phyloP scores from a whole-genome alignment of 495 filamentous ascomycete species.

The Penicillium bovifimosum region DNA sequence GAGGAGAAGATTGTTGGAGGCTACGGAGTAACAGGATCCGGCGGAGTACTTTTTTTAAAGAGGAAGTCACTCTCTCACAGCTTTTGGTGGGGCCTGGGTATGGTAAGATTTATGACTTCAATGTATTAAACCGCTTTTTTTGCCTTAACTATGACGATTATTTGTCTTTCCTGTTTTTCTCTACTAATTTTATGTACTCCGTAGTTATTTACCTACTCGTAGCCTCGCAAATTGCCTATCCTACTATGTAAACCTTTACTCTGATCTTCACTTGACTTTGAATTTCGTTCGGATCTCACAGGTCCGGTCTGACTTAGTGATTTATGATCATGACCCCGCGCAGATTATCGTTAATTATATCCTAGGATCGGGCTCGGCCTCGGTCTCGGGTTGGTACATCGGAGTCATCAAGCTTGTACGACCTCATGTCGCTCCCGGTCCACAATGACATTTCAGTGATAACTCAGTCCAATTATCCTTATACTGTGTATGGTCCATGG shows the following conservation, averaged over 20 bases:
- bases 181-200: neutral
- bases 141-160: neutral
- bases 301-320: neutral
- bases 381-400: neutral
- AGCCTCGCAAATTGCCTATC: neutral
- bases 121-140: slow-evolving; percentile 6
- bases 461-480: neutral
- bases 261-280: neutral
- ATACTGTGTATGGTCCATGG: too few relatives aligned
- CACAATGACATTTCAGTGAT: neutral
- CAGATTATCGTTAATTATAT: neutral
- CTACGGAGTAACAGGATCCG: slow-evolving; percentile 33
- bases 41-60: slow-evolving; percentile 43
- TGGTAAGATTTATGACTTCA: slow-evolving; percentile 23
- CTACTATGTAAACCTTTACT: neutral
- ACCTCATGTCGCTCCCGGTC: neutral
- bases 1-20: slow-evolving; percentile 8
- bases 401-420: neutral
- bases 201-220: neutral
- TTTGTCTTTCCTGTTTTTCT: neutral
- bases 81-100: slow-evolving; percentile 25
- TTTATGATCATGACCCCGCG: slow-evolving; percentile 3
- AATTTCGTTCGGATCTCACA: neutral
- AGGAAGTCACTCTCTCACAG: slow-evolving; percentile 17
- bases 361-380: neutral